Evolutionary conservation across 106 monocot genomes (phyloP).

Genomic region (Acorus calamus): DNA sequence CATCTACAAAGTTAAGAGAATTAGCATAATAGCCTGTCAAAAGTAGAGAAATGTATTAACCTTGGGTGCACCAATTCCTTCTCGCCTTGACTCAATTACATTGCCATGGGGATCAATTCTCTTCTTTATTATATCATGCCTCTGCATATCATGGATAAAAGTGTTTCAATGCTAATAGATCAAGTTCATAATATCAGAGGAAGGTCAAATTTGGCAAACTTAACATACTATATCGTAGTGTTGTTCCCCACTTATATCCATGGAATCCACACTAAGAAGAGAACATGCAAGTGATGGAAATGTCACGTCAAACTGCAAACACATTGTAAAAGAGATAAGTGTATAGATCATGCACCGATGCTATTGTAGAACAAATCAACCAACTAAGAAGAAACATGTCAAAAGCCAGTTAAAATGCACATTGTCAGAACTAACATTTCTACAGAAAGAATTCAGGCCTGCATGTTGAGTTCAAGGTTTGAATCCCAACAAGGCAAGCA

Average conservation of each 20-base stretch:
- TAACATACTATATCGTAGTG: conserved; percentile 87
- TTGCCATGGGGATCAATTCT: conserved; percentile 80
- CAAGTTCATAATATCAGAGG: neutral
- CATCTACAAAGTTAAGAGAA: too few relatives aligned
- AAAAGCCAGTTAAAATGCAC: too few relatives aligned
- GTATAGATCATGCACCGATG: neutral
- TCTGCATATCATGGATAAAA: conserved; percentile 34
- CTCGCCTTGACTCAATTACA: conserved; percentile 61
- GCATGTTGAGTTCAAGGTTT: too few relatives aligned
- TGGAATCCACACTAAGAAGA: conserved; percentile 79
- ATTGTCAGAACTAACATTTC: too few relatives aligned
- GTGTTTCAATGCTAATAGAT: neutral
- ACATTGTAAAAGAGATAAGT: neutral
- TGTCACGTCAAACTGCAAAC: conserved; percentile 91
- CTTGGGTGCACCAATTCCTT: conserved; percentile 90
- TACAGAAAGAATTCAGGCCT: too few relatives aligned
- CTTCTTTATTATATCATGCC: conserved; percentile 85
- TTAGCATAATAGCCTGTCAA: neutral
- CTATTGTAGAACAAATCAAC: too few relatives aligned
- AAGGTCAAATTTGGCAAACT: neutral
- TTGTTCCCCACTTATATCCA: conserved; percentile 96
- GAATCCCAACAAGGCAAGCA: too few relatives aligned
- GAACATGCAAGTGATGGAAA: conserved; percentile 89
- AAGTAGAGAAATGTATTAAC: conserved; percentile 17
- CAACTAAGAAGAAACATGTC: too few relatives aligned